Evolutionary conservation across 768 basidiomycete species (phyloP), one percentile per base, ranked within the genome.

Genomic region (Roridomyces roridus): DNA sequence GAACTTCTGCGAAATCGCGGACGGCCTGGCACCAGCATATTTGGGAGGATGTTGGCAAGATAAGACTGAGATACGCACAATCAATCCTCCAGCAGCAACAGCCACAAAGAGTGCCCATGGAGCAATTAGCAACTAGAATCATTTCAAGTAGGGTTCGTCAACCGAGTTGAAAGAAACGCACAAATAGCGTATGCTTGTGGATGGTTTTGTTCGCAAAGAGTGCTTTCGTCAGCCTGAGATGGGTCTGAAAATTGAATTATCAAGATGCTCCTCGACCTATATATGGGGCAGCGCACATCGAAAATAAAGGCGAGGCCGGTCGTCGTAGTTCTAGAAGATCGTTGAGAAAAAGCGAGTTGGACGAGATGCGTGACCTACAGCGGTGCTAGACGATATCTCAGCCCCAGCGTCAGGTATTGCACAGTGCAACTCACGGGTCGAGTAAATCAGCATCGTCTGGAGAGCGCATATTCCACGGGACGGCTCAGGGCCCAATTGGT

Each of bases 361-460:
- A 20, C 15, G 23, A 47, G 15, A 14, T 2, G 37, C 11, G 20
- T 2, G 12, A 18, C 48, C 41, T 28, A 57, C 42, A 51, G 21
- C 4, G 48, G 47, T 4, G 56, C 42, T 51, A 21, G 2, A 8
- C 20, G 20, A 12, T 17, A 39, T 7, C 21, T n/a, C 10, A 12
- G n/a, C 3, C 11, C 24, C 2, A 5, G 12, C 20, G 23, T 20
- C 2, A 21, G 26, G 17, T 15, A n/a, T 24, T 24, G 17, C 4
- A 29, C 25, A 6, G 15, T 25, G 28, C n/a, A 25, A 51, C 56
- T 17, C 46, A 57, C 56, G 56, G 8, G 31, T 31, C 4, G 57
- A 44, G 17, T 52, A 58, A 42, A 58, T 48, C 3, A 51, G 41
- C 3, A 47, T 5, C 50, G 48, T 53, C n/a, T 58, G 57, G 4